Percentiles rank a stretch among this genome's conserved stretches.
Evolutionary conservation across 1,139 yeast species (phyloP).

Genomic region (Pichia norvegensis): DNA sequence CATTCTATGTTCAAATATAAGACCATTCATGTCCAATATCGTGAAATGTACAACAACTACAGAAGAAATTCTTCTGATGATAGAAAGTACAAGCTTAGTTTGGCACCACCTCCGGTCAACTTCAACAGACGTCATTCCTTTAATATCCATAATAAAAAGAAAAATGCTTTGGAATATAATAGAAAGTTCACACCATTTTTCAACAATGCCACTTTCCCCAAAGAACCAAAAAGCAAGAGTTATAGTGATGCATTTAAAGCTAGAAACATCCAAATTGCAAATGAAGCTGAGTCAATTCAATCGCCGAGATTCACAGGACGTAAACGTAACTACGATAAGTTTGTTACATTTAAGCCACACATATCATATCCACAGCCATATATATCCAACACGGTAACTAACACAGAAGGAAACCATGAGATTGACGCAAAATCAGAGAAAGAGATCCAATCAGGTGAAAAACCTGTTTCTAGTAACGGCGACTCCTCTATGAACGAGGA

Average conservation of each 20-base stretch:
- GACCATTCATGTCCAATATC: constrained; percentile 78
- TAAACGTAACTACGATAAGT: not conserved
- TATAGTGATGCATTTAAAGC: constrained; percentile 3
- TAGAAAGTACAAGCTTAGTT: constrained; percentile 36
- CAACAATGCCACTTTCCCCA: not conserved
- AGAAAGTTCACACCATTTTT: not conserved
- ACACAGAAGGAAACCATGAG: not conserved
- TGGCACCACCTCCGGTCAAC: constrained; percentile 73
- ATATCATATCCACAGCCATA: not conserved
- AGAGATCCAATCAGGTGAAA: not conserved
- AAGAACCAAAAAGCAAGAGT: constrained; percentile 1
- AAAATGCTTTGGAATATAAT: not conserved
- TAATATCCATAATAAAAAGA: not conserved
- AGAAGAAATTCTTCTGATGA: constrained; percentile 22
- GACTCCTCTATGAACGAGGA: constrained; percentile 6
- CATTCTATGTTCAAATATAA: constrained; percentile 65
- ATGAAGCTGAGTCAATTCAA: not conserved
- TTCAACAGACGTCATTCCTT: constrained; percentile 27
- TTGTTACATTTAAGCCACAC: not conserved
- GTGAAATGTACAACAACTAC: constrained; percentile 46
- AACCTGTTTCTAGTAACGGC: constrained; percentile 1
- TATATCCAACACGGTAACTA: not conserved
- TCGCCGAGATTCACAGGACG: not conserved
- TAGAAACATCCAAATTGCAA: not conserved
- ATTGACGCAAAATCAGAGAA: not conserved